Evolutionary conservation across 805 yeast genomes (phyloP), one percentile per base, ranked within the genome.

Genomic region (Starmerella floris): DNA sequence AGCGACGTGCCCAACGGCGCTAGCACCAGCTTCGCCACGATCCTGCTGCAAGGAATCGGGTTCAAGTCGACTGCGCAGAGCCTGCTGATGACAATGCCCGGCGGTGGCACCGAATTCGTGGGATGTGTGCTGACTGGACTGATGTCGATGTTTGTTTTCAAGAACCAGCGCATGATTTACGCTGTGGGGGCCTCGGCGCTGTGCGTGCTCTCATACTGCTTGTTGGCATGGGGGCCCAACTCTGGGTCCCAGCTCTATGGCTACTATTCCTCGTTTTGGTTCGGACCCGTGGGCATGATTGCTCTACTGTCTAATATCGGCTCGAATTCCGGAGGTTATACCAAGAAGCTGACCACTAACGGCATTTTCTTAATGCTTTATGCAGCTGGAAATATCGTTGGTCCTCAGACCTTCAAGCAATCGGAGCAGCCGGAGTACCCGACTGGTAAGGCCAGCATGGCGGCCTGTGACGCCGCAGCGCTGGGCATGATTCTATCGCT

Each of bases 371-470:
- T 74, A 32, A 53, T 74, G 38, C 71, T 69, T 4, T 73, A 67
- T 57, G 69, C 75, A 55, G 69, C 63, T 8, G 79, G 79, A 20
- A 75, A 73, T 52, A 58, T 72, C 37, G 59, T 66, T 38, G 79
- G 79, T 3, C 77, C 79, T 10, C 76, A 78, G 59, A 68, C 80
- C 17, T 81, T 81, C 62, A 67, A 64, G 45, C 59, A 69, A 0
- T 50, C 59, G 5, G 73, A 78, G 44, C 76, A 74, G n/a, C 85
- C 85, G 5, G 55, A 59, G 32, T 81, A 79, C 53, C 60, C 37
- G 64, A 74, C 68, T 65, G 77, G 51, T 69, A 80, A 34, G 69
- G 76, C 25, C 65, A 76, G 60, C 65, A 73, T 41, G 74, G 77
- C 51, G 60, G 79, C 45, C 63, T 67, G 77, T 3, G 71, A 72